phyloP scores from a whole-genome alignment of 2,329 filamentous ascomycete genomes.

The Alternaria sp. region DNA sequence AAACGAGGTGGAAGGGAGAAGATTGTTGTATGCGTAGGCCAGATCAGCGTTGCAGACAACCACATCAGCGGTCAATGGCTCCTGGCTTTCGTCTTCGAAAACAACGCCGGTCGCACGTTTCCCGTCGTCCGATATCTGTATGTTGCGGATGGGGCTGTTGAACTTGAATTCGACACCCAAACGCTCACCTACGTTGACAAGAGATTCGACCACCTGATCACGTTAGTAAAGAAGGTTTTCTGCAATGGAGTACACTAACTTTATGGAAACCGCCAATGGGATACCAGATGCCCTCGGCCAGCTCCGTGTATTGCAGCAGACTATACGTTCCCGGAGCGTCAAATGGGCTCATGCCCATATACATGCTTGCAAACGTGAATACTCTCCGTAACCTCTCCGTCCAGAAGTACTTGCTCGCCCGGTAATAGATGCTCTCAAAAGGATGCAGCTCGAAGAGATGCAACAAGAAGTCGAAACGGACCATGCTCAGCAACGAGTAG shows the following conservation, averaged over 20 bases:
- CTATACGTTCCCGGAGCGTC: conserved; percentile 78
- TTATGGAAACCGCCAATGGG: conserved; percentile 73
- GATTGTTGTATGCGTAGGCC: conserved; percentile 75
- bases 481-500: conserved; percentile 63
- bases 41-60: conserved; percentile 77
- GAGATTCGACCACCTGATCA: conserved; percentile 60
- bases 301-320: conserved; percentile 75
- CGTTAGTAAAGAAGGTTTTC: conserved; percentile 7
- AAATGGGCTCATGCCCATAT: conserved; percentile 82
- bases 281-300: conserved; percentile 80
- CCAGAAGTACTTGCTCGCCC: conserved; percentile 72
- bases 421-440: conserved; percentile 72
- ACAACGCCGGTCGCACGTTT: conserved; percentile 64
- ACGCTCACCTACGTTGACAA: conserved; percentile 68
- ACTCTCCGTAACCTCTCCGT: conserved; percentile 72
- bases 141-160: conserved; percentile 62
- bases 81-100: conserved; percentile 63
- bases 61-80: conserved; percentile 65
- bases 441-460: conserved; percentile 70
- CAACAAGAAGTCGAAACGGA: conserved; percentile 63
- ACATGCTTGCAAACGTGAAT: conserved; percentile 82
- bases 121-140: conserved; percentile 62
- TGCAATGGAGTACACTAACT: conserved; percentile 43
- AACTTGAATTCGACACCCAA: conserved; percentile 69
- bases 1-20: conserved; percentile 63